phyloP scores from a whole-genome alignment of 768 basidiomycete species.

The Amanita phalloides region DNA sequence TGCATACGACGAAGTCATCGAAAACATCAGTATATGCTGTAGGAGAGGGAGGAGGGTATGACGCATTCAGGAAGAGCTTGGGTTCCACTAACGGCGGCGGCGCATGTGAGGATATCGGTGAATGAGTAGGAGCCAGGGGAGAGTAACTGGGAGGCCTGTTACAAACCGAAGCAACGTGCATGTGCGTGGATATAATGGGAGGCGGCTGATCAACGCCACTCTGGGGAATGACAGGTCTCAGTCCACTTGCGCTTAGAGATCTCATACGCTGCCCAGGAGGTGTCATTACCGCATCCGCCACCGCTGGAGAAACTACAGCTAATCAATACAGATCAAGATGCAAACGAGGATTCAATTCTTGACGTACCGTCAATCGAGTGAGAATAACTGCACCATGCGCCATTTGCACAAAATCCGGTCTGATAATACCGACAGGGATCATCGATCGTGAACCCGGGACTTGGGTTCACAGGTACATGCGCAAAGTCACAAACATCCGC shows the following conservation, averaged over 20 bases:
- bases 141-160: background rate
- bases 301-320: background rate
- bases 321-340: background rate
- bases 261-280: background rate
- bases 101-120: background rate
- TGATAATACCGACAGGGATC: constrained; percentile 19
- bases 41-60: background rate
- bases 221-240: background rate
- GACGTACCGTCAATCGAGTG: constrained; percentile 1
- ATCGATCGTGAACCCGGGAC: constrained; percentile 11
- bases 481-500: constrained; percentile 25
- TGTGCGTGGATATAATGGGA: background rate
- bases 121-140: background rate
- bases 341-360: background rate
- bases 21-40: background rate
- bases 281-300: background rate
- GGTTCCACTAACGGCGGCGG: background rate
- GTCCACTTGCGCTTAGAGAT: background rate
- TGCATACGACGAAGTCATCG: constrained; percentile 11
- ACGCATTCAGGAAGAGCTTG: background rate
- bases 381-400: constrained; percentile 18
- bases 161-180: background rate
- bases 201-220: background rate
- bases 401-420: constrained; percentile 20
- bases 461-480: constrained; percentile 16